These are phyloP conservation scores for Arachnopeziza araneosa DNA, from an alignment of 2,329 filamentous ascomycete genomes.

Conservation along the genomic window DNA sequence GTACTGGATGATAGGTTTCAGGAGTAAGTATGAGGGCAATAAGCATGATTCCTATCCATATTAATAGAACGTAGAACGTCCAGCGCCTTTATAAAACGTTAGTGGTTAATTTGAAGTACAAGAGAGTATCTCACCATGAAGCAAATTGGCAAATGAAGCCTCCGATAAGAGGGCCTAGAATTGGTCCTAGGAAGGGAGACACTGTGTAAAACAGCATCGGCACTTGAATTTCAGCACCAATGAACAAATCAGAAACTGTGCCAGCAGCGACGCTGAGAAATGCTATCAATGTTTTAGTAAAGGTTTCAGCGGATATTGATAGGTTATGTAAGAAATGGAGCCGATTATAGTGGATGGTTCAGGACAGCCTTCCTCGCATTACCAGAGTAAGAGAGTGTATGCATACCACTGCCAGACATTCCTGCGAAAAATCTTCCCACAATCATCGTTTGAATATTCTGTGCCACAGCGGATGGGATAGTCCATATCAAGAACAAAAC, in stretches of 20 bases:
- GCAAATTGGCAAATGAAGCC: constrained; percentile 42
- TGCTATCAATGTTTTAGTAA: constrained; percentile 42
- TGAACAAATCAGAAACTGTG: constrained; percentile 17
- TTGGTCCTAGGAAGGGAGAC: constrained; percentile 55
- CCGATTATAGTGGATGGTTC: not conserved
- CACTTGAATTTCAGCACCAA: constrained; percentile 53
- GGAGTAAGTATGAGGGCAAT: constrained; percentile 22
- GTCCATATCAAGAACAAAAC: constrained; percentile 54
- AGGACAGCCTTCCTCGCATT: not conserved
- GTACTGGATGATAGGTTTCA: constrained; percentile 9
- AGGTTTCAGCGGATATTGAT: too few relatives aligned
- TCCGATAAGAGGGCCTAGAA: constrained; percentile 55
- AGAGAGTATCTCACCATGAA: constrained; percentile 58
- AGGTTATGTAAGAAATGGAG: too few relatives aligned
- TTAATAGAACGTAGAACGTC: constrained; percentile 77
- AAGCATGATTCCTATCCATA: constrained; percentile 64
- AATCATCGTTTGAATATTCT: constrained; percentile 52
- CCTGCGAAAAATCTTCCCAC: constrained; percentile 62
- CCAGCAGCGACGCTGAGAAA: constrained; percentile 35
- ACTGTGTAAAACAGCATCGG: constrained; percentile 78
- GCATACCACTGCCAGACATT: not conserved
- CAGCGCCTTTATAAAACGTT: constrained; percentile 60
- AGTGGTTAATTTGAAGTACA: not conserved
- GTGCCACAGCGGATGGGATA: constrained; percentile 48
- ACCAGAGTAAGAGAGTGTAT: not conserved